Evolutionary conservation across 805 yeast genomes (phyloP).

Genomic region (Yarrowia sp.): DNA sequence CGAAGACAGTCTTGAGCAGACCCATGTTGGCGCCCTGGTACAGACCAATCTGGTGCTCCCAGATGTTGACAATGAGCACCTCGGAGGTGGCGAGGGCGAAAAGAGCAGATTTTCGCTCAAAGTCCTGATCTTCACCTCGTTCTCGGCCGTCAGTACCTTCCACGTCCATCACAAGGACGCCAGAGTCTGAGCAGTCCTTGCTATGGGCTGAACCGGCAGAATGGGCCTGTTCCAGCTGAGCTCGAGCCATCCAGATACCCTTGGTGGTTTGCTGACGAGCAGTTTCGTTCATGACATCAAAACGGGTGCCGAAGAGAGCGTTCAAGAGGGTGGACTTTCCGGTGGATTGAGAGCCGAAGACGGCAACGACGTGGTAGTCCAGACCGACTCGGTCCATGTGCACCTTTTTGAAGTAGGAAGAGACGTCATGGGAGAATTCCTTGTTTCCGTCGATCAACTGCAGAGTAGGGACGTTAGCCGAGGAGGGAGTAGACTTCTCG

Average conservation of each 20-base stretch:
- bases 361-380: constrained; percentile 86
- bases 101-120: constrained; percentile 92
- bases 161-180: constrained; percentile 86
- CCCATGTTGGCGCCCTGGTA: constrained; percentile 99
- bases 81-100: constrained; percentile 93
- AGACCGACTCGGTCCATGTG: constrained; percentile 51
- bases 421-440: constrained; percentile 45
- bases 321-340: constrained; percentile 94
- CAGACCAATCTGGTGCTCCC: constrained; percentile 96
- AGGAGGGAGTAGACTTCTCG: background rate
- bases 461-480: constrained; percentile 40
- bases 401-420: constrained; percentile 41
- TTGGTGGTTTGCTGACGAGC: constrained; percentile 87
- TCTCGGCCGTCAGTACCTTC: constrained; percentile 99
- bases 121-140: constrained; percentile 97
- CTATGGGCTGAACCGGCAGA: background rate
- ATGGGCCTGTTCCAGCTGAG: constrained; percentile 34
- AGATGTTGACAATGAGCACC: constrained; percentile 82
- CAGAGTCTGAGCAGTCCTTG: constrained; percentile 30
- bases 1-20: constrained; percentile 89
- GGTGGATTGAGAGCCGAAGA: constrained; percentile 95
- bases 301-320: constrained; percentile 76
- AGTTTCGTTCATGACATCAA: constrained; percentile 90
- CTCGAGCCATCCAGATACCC: constrained; percentile 74
- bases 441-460: constrained; percentile 66